Evolutionary conservation across 2,329 filamentous ascomycete species (phyloP).

Genomic region (Xylariaceae sp.): DNA sequence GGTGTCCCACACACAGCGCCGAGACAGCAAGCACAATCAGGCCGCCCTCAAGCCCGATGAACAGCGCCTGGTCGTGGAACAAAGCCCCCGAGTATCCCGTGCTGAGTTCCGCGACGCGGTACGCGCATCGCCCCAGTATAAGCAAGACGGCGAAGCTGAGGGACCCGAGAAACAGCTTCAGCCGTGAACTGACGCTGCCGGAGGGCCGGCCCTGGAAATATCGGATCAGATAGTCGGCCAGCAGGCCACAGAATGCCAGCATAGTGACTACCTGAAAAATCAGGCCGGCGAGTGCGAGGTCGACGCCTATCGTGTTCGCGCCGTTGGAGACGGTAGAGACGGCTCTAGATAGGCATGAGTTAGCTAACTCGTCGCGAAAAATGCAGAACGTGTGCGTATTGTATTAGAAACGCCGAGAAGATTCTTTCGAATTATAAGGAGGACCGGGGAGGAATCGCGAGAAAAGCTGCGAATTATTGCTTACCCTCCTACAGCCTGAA

Average conservation of each 20-base stretch:
- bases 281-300: conserved; percentile 60
- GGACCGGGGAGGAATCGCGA: too few relatives aligned
- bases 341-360: conserved; percentile 39
- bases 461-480: conserved; percentile 1
- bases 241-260: conserved; percentile 55
- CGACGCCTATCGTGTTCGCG: conserved; percentile 52
- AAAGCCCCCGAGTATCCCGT: conserved; percentile 60
- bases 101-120: conserved; percentile 63
- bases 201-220: conserved; percentile 28
- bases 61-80: conserved; percentile 53
- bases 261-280: conserved; percentile 64
- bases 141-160: conserved; percentile 57
- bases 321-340: conserved; percentile 53
- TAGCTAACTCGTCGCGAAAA: too few relatives aligned
- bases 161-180: conserved; percentile 58
- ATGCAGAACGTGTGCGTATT: too few relatives aligned
- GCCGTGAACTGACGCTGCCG: conserved; percentile 33
- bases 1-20: conserved; percentile 49
- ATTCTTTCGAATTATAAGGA: too few relatives aligned
- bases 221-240: conserved; percentile 50
- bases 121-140: conserved; percentile 63
- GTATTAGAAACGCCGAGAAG: conserved; percentile 47
- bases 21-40: conserved; percentile 47
- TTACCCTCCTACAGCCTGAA: conserved; percentile 51
- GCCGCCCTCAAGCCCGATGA: conserved; percentile 55